Evolutionary conservation across 768 basidiomycete genomes (phyloP), one percentile per base, ranked within the genome.

Genomic region (Pleurotus citrinopileatus): DNA sequence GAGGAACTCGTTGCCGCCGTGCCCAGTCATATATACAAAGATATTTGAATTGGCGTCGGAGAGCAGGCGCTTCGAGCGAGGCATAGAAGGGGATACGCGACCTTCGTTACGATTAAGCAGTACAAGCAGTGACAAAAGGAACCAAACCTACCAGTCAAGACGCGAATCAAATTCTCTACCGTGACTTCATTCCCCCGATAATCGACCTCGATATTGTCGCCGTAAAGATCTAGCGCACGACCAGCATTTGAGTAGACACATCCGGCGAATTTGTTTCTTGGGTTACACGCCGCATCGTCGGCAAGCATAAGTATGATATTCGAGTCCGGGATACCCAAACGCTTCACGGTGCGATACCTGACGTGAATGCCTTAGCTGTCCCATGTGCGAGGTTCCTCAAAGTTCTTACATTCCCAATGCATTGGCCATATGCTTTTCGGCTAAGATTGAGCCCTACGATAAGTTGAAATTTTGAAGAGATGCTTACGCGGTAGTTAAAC

Each of bases 231-330:
- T 2, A 95, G 77, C 28, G 81, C 77, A 17, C 87, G 82, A 0
- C 86, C 91, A 0, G 84, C 77, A 63, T 92, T 91, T n/a, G 94
- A 87, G 64, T 93, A 98, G 3, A 99, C 94, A 44, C 86, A 89
- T 1, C 87, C 96, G 1, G 97, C 87, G 63, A 94, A 96, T 47
- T 82, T 84, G 73, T 99, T 98, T 36, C 96, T 81, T 6, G 91
- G 63, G 65, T 98, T 97, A 64, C 97, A 99, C 0, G 96, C 91
- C 1, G 82, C 91, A 66, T 98, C 97, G 67, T 99, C 97, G 4
- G 96, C 92, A 48, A 99, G 81, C 97, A 98, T 98, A 51, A 99
- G 86, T 69, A 99, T 96, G 67, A 99, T 98, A 62, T 98, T 95
- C 9, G 92, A 94, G 73, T 99, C 97, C 17, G 97, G 96, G 55